Percentiles rank a stretch among this genome's conserved stretches.
These are phyloP conservation scores for Sporothrix variecibatus DNA, from an alignment of 2,329 filamentous ascomycete species.

Conservation along the genomic window DNA sequence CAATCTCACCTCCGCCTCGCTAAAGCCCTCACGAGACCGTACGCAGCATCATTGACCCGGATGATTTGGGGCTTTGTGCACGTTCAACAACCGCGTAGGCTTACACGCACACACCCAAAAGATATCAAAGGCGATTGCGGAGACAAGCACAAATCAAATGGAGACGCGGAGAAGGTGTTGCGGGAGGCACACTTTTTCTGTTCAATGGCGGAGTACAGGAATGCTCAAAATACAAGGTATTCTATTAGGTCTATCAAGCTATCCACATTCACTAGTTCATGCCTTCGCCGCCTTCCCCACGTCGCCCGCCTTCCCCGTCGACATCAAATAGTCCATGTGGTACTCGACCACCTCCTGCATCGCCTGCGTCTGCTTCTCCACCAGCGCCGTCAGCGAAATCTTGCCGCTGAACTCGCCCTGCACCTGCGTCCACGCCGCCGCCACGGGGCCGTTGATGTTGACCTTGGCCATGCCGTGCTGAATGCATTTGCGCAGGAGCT, in stretches of 20 bases:
- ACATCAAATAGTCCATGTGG: slow-evolving; percentile 35
- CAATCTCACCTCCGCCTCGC: background rate
- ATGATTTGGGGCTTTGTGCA: background rate
- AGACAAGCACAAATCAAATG: too few species aligned
- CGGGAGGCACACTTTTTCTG: background rate
- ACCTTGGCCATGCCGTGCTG: slow-evolving; percentile 49
- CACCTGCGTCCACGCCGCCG: slow-evolving; percentile 35
- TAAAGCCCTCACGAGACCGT: background rate
- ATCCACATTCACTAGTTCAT: background rate
- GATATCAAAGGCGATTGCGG: background rate
- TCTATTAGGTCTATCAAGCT: slow-evolving; percentile 3
- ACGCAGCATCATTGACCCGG: slow-evolving; percentile 6
- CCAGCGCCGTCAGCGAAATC: slow-evolving; percentile 43
- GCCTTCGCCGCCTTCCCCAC: background rate
- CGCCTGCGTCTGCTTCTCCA: slow-evolving; percentile 33
- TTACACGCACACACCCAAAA: background rate
- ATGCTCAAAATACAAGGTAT: background rate
- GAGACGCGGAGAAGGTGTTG: too few species aligned
- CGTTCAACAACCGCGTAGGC: background rate
- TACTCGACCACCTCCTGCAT: slow-evolving; percentile 33
- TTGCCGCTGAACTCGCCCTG: slow-evolving; percentile 50
- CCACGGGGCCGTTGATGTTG: slow-evolving; percentile 56
- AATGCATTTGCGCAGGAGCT: slow-evolving; percentile 49
- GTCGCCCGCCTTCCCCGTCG: slow-evolving; percentile 31
- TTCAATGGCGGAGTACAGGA: too few species aligned